phyloP scores from a whole-genome alignment of 805 yeast genomes.

The Zygoascus flipseniorum region DNA sequence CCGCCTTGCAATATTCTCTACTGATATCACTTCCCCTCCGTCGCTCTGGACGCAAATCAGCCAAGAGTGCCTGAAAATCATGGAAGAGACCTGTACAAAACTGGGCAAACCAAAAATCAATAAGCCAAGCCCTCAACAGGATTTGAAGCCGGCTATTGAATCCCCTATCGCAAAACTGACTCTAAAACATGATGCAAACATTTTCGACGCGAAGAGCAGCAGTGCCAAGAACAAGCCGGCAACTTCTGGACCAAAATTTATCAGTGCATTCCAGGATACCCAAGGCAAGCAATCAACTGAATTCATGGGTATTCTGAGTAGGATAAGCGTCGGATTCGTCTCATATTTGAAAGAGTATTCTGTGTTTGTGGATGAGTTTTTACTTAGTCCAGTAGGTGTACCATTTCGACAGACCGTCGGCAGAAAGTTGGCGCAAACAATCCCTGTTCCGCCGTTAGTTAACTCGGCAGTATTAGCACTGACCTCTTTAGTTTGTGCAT shows the following conservation, averaged over 20 bases:
- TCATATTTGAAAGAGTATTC: constrained; percentile 4
- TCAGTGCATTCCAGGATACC: constrained; percentile 20
- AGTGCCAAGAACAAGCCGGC: not conserved
- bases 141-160: not conserved
- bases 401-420: constrained; percentile 29
- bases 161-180: not conserved
- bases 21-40: constrained; percentile 26
- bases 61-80: constrained; percentile 17
- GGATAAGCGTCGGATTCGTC: not conserved
- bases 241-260: constrained; percentile 8
- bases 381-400: constrained; percentile 22
- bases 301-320: constrained; percentile 11
- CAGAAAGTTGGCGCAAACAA: constrained; percentile 18
- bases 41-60: constrained; percentile 27
- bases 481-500: constrained; percentile 24
- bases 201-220: not conserved
- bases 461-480: constrained; percentile 26
- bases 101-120: constrained; percentile 4
- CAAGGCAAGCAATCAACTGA: constrained; percentile 17
- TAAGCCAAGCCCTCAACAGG: not conserved
- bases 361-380: constrained; percentile 10
- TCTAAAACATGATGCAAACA: not conserved
- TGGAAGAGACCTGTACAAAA: constrained; percentile 9
- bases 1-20: constrained; percentile 25
- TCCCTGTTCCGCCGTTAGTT: constrained; percentile 23